phyloP scores from a whole-genome alignment of 176 grass and related monocot species.

The Musa troglodytarum region DNA sequence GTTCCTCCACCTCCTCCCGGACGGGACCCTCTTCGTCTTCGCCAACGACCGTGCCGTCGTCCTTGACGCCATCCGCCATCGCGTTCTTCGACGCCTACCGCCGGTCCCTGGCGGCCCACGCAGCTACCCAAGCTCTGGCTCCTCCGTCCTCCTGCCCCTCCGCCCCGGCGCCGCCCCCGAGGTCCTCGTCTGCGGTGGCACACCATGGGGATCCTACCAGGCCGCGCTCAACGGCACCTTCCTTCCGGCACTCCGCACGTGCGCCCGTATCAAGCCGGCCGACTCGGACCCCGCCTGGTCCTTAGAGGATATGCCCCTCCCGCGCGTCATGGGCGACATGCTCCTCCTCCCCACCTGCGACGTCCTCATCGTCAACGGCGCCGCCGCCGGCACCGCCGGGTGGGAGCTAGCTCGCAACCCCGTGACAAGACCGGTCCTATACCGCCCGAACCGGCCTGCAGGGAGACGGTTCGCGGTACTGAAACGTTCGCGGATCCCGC shows the following conservation, averaged over 20 bases:
- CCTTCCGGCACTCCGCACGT: constrained; percentile 36
- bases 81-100: constrained; percentile 34
- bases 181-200: constrained; percentile 66
- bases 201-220: constrained; percentile 42
- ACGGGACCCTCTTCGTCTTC: constrained; percentile 66
- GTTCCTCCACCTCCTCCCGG: constrained; percentile 83
- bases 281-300: constrained; percentile 47
- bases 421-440: constrained; percentile 49
- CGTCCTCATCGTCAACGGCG: constrained; percentile 68
- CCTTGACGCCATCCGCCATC: constrained; percentile 39
- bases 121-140: constrained; percentile 60
- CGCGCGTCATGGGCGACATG: constrained; percentile 73
- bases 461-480: constrained; percentile 42
- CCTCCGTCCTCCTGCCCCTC: constrained; percentile 72
- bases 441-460: constrained; percentile 20
- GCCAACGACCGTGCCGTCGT: constrained; percentile 62
- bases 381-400: constrained; percentile 47
- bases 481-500: constrained; percentile 3
- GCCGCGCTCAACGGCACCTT: constrained; percentile 40
- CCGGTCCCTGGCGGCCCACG: constrained; percentile 34
- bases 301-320: constrained; percentile 60
- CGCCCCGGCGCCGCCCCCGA: constrained; percentile 29
- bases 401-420: constrained; percentile 67
- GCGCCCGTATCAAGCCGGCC: constrained; percentile 45
- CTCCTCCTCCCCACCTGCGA: constrained; percentile 67